Conservation (phyloP, 2,329 filamentous ascomycete genomes). For the Lizonia empirigonia region DNA sequence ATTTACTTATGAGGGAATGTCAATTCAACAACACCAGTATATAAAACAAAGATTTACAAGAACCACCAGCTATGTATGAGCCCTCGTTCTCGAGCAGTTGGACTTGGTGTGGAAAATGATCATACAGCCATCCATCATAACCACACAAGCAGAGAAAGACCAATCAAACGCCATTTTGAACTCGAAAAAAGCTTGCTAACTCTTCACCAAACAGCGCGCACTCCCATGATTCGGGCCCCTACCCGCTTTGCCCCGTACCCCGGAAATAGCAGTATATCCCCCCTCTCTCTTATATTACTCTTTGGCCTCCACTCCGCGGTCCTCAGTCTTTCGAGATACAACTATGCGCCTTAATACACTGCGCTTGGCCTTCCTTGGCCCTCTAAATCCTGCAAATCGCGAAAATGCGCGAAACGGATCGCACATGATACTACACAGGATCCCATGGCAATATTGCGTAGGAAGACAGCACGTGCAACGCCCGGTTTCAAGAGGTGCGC, state of each 20-base stretch:
- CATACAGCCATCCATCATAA: background rate
- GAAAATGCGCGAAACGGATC: slow-evolving; percentile 54
- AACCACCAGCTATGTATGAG: background rate
- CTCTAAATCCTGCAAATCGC: slow-evolving; percentile 58
- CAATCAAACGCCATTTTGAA: background rate
- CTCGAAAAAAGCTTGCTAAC: too few species aligned
- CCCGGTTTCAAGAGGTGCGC: slow-evolving; percentile 55
- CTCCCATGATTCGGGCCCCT: too few species aligned
- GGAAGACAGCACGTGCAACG: slow-evolving; percentile 60
- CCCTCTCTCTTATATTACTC: slow-evolving; percentile 60
- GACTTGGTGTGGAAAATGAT: background rate
- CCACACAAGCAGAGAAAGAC: too few species aligned
- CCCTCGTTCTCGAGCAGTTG: background rate
- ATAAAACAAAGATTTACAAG: background rate
- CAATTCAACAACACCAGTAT: background rate
- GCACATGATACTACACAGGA: slow-evolving; percentile 45
- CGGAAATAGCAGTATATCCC: slow-evolving; percentile 46
- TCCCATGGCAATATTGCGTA: slow-evolving; percentile 55
- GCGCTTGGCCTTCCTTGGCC: slow-evolving; percentile 56
- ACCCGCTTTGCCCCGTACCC: too few species aligned
- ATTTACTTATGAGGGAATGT: background rate
- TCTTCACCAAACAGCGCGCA: too few species aligned
- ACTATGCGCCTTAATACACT: slow-evolving; percentile 61
- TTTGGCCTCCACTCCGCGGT: slow-evolving; percentile 60
- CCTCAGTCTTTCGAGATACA: slow-evolving; percentile 65